Conservation (phyloP, 1,284 basidiomycete species). For the Ustilago tritici region DNA sequence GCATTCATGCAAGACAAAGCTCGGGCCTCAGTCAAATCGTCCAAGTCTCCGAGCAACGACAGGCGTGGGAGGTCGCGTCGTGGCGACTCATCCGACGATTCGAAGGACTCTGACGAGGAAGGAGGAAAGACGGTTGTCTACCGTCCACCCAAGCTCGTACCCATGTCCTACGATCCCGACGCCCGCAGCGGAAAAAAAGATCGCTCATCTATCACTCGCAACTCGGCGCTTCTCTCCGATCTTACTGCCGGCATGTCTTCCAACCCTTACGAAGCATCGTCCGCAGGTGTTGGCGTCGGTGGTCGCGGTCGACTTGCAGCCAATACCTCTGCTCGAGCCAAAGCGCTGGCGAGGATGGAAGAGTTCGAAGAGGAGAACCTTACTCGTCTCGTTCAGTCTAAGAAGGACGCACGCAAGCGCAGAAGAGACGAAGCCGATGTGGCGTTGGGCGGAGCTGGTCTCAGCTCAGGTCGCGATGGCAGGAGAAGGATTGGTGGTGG, state of each 20-base stretch:
- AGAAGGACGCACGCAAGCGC: conserved; percentile 85
- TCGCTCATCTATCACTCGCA: conserved; percentile 45
- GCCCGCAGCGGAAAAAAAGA: conserved; percentile 72
- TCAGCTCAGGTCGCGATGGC: conserved; percentile 52
- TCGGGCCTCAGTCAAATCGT: conserved; percentile 15
- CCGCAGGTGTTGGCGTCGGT: conserved; percentile 62
- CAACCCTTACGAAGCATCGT: conserved; percentile 65
- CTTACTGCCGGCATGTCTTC: conserved; percentile 64
- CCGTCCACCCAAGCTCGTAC: conserved; percentile 89
- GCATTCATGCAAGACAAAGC: conserved; percentile 58
- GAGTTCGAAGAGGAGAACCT: conserved; percentile 98
- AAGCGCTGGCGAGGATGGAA: conserved; percentile 82
- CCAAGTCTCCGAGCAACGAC: conserved; percentile 47
- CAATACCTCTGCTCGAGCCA: conserved; percentile 74
- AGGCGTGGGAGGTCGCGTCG: conserved; percentile 51
- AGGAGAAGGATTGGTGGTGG: conserved; percentile 64
- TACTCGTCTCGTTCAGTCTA: conserved; percentile 89
- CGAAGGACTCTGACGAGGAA: conserved; percentile 17
- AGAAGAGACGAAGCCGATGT: conserved; percentile 88
- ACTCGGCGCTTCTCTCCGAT: conserved; percentile 64
- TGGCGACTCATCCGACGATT: conserved; percentile 67
- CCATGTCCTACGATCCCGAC: conserved; percentile 85
- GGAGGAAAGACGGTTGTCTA: conserved; percentile 75
- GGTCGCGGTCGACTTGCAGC: conserved; percentile 44
- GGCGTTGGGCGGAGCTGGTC: conserved; percentile 78